Conservation (phyloP, 345 rosid genomes). For the Passiflora organensis region DNA sequence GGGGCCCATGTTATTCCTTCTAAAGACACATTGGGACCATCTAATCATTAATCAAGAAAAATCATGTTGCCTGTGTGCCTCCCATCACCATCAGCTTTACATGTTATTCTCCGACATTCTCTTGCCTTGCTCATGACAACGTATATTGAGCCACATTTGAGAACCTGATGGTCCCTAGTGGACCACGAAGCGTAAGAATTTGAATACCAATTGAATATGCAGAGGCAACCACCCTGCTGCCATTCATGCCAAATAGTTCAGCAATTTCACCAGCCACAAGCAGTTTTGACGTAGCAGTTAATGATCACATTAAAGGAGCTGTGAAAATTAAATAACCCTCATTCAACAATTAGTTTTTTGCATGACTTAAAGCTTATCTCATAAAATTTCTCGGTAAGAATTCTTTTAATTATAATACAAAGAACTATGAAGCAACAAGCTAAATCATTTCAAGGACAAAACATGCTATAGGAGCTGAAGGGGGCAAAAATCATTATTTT, state of each 20-base stretch:
- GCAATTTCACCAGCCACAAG: too few relatives aligned
- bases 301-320: too few relatives aligned
- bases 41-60: conserved; percentile 8
- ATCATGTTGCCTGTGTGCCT: conserved; percentile 6
- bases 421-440: too few relatives aligned
- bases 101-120: conserved; percentile 7
- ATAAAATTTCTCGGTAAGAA: too few relatives aligned
- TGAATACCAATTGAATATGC: background rate
- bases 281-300: too few relatives aligned
- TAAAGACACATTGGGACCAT: conserved; percentile 4
- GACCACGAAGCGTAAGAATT: conserved; percentile 8
- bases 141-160: conserved; percentile 10
- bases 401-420: too few relatives aligned
- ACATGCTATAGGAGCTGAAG: too few relatives aligned
- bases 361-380: too few relatives aligned
- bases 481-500: too few relatives aligned
- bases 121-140: conserved; percentile 9
- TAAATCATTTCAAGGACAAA: too few relatives aligned
- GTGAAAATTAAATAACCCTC: too few relatives aligned
- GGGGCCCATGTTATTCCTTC: conserved; percentile 9
- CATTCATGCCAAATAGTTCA: background rate
- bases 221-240: background rate
- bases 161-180: conserved; percentile 16
- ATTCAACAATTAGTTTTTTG: too few relatives aligned
- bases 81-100: conserved; percentile 9